Percentiles rank a stretch among this genome's conserved stretches.
These are phyloP conservation scores for Colletotrichum nymphaeae DNA, from an alignment of 2,329 filamentous ascomycete genomes.

Conservation along the genomic window DNA sequence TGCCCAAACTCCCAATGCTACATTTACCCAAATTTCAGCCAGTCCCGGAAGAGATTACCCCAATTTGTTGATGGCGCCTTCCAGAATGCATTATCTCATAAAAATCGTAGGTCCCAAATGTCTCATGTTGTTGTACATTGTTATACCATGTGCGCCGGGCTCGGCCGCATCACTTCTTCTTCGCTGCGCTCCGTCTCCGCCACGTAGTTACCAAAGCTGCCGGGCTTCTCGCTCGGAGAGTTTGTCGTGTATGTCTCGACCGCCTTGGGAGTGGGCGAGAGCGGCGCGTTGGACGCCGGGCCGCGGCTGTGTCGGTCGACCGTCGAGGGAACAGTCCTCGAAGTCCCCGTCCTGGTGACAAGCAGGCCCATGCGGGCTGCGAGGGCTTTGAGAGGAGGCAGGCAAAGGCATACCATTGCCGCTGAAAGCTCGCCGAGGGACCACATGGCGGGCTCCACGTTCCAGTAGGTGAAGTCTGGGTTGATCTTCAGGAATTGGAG, in stretches of 20 bases:
- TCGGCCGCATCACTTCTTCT: background rate
- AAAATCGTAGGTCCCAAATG: background rate
- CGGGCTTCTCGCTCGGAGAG: constrained; percentile 3
- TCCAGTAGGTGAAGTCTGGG: constrained; percentile 37
- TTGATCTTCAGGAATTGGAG: constrained; percentile 35
- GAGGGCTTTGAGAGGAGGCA: constrained; percentile 37
- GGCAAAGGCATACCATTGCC: constrained; percentile 39
- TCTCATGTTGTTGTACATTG: no score
- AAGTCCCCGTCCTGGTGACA: background rate
- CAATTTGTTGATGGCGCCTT: background rate
- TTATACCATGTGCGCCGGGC: constrained; percentile 14
- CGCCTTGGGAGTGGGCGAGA: background rate
- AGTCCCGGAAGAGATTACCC: background rate
- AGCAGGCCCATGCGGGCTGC: constrained; percentile 13
- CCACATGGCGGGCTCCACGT: constrained; percentile 39
- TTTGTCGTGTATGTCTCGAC: background rate
- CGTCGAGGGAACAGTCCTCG: background rate
- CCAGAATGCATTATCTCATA: background rate
- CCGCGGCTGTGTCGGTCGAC: background rate
- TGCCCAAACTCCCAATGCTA: background rate
- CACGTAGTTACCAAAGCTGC: background rate
- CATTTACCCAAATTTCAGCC: background rate
- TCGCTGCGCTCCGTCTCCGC: background rate
- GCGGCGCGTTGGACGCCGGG: background rate
- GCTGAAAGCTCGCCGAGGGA: constrained; percentile 39